phyloP scores from a whole-genome alignment of 176 grass and related monocot species.

The Miscanthus lutarioriparius region DNA sequence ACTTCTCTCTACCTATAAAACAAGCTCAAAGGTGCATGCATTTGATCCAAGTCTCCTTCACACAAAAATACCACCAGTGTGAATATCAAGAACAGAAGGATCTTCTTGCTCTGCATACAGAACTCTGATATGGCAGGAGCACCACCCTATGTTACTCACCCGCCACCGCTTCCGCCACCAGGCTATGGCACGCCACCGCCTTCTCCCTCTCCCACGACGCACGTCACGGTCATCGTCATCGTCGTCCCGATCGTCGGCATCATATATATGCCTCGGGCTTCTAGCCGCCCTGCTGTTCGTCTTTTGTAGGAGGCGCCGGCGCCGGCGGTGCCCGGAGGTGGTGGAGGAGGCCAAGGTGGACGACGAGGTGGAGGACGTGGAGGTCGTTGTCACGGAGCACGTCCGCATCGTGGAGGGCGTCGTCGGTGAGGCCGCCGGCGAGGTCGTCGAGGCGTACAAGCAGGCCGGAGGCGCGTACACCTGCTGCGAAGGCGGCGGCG shows the following conservation, averaged over 20 bases:
- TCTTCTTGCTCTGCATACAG: background rate
- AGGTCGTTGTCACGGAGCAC: constrained; percentile 37
- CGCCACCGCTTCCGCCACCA: background rate
- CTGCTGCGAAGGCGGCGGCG: background rate
- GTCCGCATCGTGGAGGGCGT: constrained; percentile 32
- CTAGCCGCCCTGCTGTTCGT: constrained; percentile 24
- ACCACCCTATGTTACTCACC: too few species aligned
- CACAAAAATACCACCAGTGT: background rate
- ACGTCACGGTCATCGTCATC: constrained; percentile 29
- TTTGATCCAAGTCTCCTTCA: background rate
- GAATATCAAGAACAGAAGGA: constrained; percentile 10
- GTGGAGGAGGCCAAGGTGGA: constrained; percentile 21
- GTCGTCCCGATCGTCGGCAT: constrained; percentile 31
- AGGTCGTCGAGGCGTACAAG: background rate
- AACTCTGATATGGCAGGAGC: background rate
- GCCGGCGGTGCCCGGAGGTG: background rate
- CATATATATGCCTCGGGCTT: constrained; percentile 16
- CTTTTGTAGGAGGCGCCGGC: background rate
- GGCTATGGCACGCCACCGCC: background rate
- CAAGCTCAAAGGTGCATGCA: background rate
- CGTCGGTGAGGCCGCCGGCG: constrained; percentile 10
- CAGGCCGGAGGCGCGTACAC: background rate
- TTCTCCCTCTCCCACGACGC: background rate
- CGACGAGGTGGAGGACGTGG: constrained; percentile 41
- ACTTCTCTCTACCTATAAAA: constrained; percentile 18